phyloP scores from a whole-genome alignment of 75 land plant species.

The Picea glauca region DNA sequence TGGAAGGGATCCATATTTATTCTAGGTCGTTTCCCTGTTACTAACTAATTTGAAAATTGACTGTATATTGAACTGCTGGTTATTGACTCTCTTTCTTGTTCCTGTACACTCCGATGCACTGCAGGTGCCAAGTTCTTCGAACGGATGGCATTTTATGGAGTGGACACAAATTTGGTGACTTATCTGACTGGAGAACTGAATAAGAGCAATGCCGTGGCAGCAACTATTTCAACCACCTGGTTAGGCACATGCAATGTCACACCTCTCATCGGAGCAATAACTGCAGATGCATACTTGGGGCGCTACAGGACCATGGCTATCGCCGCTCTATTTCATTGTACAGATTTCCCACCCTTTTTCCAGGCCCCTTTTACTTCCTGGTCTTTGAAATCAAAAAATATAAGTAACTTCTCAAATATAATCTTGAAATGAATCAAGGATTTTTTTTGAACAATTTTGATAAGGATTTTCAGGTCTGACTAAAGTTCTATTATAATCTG shows the following conservation, averaged over 20 bases:
- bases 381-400: too few species aligned
- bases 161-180: slow-evolving; percentile 13
- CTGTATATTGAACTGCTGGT: too few species aligned
- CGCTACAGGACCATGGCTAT: slow-evolving; percentile 16
- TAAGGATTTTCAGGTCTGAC: too few species aligned
- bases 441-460: too few species aligned
- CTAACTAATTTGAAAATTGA: too few species aligned
- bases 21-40: too few species aligned
- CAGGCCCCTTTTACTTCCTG: too few species aligned
- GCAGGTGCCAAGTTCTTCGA: slow-evolving; percentile 11
- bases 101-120: background rate
- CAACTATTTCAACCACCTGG: slow-evolving; percentile 16
- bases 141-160: background rate
- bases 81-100: too few species aligned
- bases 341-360: background rate
- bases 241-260: slow-evolving; percentile 13
- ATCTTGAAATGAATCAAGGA: too few species aligned
- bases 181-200: slow-evolving; percentile 8
- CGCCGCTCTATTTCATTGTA: slow-evolving; percentile 13
- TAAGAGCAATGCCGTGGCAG: slow-evolving; percentile 3
- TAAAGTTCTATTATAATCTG: too few species aligned
- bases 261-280: slow-evolving; percentile 14
- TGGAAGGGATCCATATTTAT: too few species aligned
- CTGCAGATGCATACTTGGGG: slow-evolving; percentile 15
- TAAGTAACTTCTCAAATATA: too few species aligned